These are phyloP conservation scores for Aspergillus niger DNA, from an alignment of 2,329 filamentous ascomycete species.

Conservation along the genomic window DNA sequence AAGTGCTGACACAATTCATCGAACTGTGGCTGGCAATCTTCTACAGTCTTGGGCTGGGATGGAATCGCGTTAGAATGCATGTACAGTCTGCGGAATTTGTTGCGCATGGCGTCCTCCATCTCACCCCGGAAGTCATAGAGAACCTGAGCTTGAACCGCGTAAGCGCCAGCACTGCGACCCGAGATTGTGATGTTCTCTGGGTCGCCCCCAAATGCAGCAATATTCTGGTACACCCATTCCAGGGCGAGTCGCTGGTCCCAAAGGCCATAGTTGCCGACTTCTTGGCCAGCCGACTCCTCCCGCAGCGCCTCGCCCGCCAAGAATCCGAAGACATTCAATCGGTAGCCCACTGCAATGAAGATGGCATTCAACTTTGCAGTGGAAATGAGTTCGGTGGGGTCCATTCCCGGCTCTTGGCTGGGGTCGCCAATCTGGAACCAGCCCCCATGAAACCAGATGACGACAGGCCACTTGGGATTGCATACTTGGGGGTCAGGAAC, in stretches of 20 bases:
- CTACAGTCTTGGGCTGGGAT: constrained; percentile 45
- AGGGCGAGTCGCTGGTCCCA: constrained; percentile 55
- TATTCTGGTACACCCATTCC: constrained; percentile 55
- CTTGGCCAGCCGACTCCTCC: constrained; percentile 27
- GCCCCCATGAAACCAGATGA: constrained; percentile 45
- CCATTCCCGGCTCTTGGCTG: constrained; percentile 45
- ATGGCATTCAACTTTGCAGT: constrained; percentile 39
- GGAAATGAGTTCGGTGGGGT: constrained; percentile 46
- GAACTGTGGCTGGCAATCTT: constrained; percentile 45
- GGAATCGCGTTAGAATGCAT: constrained; percentile 52
- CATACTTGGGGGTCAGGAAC: constrained; percentile 22
- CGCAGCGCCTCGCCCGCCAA: constrained; percentile 46
- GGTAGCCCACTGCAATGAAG: constrained; percentile 52
- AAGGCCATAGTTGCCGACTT: constrained; percentile 46
- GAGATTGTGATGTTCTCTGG: constrained; percentile 48
- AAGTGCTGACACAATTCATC: constrained; percentile 46
- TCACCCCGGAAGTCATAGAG: constrained; percentile 42
- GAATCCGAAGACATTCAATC: constrained; percentile 54
- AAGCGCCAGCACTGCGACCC: constrained; percentile 49
- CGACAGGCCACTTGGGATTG: constrained; percentile 32
- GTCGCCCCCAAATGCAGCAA: constrained; percentile 51
- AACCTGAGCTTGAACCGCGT: constrained; percentile 37
- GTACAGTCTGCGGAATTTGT: constrained; percentile 42
- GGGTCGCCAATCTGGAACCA: constrained; percentile 53
- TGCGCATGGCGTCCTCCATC: constrained; percentile 27